Conservation (phyloP, 2,329 filamentous ascomycete species). For the Neonectria neomacrospora region DNA sequence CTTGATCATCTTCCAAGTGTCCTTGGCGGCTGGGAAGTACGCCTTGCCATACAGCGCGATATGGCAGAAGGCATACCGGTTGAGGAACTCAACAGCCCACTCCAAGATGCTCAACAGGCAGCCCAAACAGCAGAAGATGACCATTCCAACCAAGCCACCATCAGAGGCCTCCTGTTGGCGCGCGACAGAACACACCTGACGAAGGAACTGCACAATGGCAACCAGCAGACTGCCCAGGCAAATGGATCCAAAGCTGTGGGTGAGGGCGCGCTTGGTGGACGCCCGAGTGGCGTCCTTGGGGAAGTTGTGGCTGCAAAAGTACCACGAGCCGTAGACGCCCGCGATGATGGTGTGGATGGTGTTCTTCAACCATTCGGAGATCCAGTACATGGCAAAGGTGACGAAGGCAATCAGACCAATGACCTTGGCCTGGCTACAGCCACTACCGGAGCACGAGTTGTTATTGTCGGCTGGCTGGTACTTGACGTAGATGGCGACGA, state of each 20-base stretch:
- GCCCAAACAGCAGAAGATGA: conserved; percentile 78
- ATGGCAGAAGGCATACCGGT: conserved; percentile 91
- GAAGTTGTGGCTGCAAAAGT: conserved; percentile 78
- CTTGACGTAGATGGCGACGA: conserved; percentile 87
- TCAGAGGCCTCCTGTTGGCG: conserved; percentile 70
- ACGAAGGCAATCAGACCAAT: conserved; percentile 87
- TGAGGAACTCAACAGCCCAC: conserved; percentile 89
- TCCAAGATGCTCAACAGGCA: conserved; percentile 83
- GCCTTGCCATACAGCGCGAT: conserved; percentile 93
- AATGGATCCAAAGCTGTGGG: conserved; percentile 93
- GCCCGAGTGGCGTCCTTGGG: conserved; percentile 84
- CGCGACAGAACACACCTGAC: conserved; percentile 84
- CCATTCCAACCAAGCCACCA: conserved; percentile 72
- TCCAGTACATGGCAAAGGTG: conserved; percentile 94
- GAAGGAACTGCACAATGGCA: conserved; percentile 85
- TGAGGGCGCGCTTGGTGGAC: conserved; percentile 83
- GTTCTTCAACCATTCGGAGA: conserved; percentile 93
- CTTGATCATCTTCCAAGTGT: conserved; percentile 92
- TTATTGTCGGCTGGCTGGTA: conserved; percentile 74
- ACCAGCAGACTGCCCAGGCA: conserved; percentile 86
- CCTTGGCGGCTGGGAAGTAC: conserved; percentile 87
- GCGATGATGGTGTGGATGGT: conserved; percentile 89
- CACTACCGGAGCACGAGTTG: conserved; percentile 64
- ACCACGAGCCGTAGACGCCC: conserved; percentile 93
- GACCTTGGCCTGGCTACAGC: conserved; percentile 80